Evolutionary conservation across 805 yeast species (phyloP).

Genomic region (Saturnispora mendoncae): DNA sequence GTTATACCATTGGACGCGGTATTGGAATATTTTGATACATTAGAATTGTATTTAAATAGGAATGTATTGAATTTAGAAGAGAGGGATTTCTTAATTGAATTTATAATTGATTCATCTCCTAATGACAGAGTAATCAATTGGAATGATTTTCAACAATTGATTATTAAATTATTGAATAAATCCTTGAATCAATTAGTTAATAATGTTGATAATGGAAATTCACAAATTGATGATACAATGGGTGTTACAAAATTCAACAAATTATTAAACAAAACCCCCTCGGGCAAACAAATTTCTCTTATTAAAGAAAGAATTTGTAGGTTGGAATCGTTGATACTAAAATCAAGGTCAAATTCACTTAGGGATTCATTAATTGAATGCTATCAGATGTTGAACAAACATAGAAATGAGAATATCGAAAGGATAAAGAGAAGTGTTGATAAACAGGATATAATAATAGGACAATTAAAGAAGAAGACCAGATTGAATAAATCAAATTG

Average conservation of each 20-base stretch:
- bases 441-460: constrained; percentile 15
- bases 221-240: constrained; percentile 3
- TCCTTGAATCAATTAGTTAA: neutral
- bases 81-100: constrained; percentile 6
- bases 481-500: neutral
- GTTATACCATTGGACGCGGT: neutral
- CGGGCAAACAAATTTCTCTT: neutral
- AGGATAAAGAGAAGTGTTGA: constrained; percentile 11
- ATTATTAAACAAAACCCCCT: neutral
- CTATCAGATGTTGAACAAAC: neutral
- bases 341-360: neutral
- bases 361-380: constrained; percentile 6
- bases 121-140: neutral
- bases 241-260: neutral
- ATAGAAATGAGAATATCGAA: neutral
- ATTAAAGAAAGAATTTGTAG: neutral
- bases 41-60: constrained; percentile 1
- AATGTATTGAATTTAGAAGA: neutral
- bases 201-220: neutral
- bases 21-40: constrained; percentile 1
- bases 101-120: constrained; percentile 2
- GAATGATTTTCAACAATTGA: neutral
- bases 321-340: neutral
- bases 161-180: neutral
- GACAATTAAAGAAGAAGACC: constrained; percentile 11